phyloP scores from a whole-genome alignment of 2,329 filamentous ascomycete species.

The Alternaria sp. region DNA sequence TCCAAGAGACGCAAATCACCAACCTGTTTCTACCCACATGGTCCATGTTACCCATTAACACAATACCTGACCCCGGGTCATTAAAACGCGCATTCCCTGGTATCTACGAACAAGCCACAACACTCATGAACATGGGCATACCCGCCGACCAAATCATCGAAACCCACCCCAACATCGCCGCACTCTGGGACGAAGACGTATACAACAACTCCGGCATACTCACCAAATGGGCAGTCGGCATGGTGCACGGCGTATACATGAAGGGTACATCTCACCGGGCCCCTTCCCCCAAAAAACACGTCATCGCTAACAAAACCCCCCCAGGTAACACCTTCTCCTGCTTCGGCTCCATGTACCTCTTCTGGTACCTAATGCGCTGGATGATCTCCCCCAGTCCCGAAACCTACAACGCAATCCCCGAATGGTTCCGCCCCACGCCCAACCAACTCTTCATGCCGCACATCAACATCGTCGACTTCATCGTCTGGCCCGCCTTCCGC shows the following conservation, averaged over 20 bases:
- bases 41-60: constrained; percentile 33
- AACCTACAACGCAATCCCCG: constrained; percentile 29
- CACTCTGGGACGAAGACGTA: constrained; percentile 26
- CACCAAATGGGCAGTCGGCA: constrained; percentile 29
- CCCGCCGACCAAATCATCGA: constrained; percentile 21
- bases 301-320: background rate
- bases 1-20: constrained; percentile 14
- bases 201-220: constrained; percentile 25
- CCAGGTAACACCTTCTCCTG: constrained; percentile 32
- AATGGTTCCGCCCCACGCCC: constrained; percentile 33
- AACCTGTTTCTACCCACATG: constrained; percentile 32
- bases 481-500: constrained; percentile 34
- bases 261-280: constrained; percentile 15
- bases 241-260: constrained; percentile 27
- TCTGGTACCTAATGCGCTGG: constrained; percentile 34
- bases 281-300: background rate
- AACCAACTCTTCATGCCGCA: constrained; percentile 37
- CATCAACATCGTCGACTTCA: constrained; percentile 29
- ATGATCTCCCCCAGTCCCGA: constrained; percentile 32
- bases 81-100: constrained; percentile 13
- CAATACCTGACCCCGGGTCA: constrained; percentile 26
- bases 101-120: constrained; percentile 20
- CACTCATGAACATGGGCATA: constrained; percentile 16
- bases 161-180: constrained; percentile 28
- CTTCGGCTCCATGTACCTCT: constrained; percentile 30